Evolutionary conservation across 2,329 filamentous ascomycete species (phyloP).

Genomic region (Plectosphaerella sp.): DNA sequence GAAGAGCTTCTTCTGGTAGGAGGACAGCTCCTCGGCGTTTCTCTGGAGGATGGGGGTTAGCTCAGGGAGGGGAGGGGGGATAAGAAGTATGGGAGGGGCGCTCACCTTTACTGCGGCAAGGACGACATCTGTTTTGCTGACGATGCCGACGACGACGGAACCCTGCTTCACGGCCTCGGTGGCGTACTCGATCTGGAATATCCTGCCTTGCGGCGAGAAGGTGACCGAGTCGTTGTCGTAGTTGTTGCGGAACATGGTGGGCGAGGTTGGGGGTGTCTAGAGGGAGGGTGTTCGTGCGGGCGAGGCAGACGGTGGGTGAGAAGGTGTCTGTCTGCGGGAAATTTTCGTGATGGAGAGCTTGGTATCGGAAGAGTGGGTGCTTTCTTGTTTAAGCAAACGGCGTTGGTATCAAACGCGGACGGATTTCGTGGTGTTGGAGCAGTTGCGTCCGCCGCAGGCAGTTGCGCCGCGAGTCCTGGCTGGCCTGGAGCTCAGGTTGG

Average conservation of each 20-base stretch:
- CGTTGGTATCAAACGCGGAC: too few relatives aligned
- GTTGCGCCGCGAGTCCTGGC: too few relatives aligned
- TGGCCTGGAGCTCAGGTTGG: too few relatives aligned
- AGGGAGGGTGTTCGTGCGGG: background rate
- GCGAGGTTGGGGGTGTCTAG: background rate
- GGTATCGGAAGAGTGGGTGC: constrained; percentile 9
- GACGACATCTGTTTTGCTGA: constrained; percentile 96
- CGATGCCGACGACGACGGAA: constrained; percentile 93
- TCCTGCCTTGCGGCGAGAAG: constrained; percentile 98
- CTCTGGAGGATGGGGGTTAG: constrained; percentile 49
- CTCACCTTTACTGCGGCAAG: constrained; percentile 92
- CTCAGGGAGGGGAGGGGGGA: background rate
- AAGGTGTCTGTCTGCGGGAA: background rate
- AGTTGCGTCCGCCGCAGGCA: too few relatives aligned
- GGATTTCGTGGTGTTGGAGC: too few relatives aligned
- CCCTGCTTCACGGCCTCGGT: constrained; percentile 98
- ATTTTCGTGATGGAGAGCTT: constrained; percentile 6
- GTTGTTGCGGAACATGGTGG: constrained; percentile 97
- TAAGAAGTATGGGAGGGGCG: constrained; percentile 1
- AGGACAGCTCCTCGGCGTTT: constrained; percentile 98
- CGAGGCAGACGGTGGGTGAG: background rate
- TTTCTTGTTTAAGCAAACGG: background rate
- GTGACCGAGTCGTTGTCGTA: constrained; percentile 99
- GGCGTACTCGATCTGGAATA: constrained; percentile 99
- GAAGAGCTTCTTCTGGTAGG: constrained; percentile 99